These are phyloP conservation scores for Lentinula aciculospora DNA, from an alignment of 768 basidiomycete genomes.

Conservation along the genomic window DNA sequence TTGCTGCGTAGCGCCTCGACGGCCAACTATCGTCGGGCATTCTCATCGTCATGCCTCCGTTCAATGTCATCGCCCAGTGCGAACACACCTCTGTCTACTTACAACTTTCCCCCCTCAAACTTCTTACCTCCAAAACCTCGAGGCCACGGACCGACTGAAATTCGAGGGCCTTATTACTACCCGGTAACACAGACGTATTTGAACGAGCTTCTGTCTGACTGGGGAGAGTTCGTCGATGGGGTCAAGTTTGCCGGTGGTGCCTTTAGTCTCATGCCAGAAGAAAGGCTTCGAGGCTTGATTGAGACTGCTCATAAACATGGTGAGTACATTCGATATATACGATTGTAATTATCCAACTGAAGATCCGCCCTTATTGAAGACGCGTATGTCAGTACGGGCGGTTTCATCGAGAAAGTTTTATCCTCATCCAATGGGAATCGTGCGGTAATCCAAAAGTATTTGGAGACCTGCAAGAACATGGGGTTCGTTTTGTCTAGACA, in stretches of 20 bases:
- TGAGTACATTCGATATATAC: background rate
- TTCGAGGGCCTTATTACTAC: constrained; percentile 39
- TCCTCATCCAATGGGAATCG: constrained; percentile 26
- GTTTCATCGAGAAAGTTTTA: constrained; percentile 33
- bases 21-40: background rate
- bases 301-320: constrained; percentile 34
- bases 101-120: constrained; percentile 26
- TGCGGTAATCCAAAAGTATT: constrained; percentile 26
- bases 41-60: background rate
- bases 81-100: constrained; percentile 2
- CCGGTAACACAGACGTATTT: constrained; percentile 34
- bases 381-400: constrained; percentile 35
- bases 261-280: constrained; percentile 36
- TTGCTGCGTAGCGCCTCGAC: background rate
- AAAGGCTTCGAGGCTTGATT: constrained; percentile 29
- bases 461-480: constrained; percentile 17
- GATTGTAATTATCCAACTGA: background rate
- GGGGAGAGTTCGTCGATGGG: constrained; percentile 37
- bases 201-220: constrained; percentile 33
- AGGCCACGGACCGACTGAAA: constrained; percentile 33
- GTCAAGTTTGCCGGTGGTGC: constrained; percentile 40
- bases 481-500: background rate
- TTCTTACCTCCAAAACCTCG: constrained; percentile 27
- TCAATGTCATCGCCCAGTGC: background rate
- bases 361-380: background rate